These are phyloP conservation scores for Streptanthus diversifolius DNA, from an alignment of 345 rosid genomes.

Conservation along the genomic window DNA sequence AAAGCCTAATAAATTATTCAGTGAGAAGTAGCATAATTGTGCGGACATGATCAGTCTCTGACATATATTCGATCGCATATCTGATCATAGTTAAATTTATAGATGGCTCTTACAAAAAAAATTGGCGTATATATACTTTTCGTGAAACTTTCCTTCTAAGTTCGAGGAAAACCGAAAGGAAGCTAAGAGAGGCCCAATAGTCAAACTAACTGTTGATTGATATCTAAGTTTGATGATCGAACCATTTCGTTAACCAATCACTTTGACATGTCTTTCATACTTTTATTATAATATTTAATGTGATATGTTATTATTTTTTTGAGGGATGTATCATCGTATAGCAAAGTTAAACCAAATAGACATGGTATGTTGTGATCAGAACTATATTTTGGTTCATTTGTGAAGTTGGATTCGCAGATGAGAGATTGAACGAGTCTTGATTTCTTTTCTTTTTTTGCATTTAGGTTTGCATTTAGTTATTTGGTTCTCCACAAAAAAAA, in stretches of 20 bases:
- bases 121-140: not conserved
- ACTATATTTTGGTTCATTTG: not conserved
- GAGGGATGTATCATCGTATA: not conserved
- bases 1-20: not conserved
- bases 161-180: constrained; percentile 15
- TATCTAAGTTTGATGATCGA: constrained; percentile 17
- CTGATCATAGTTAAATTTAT: not conserved
- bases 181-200: constrained; percentile 16
- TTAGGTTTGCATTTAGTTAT: not conserved
- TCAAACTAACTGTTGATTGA: constrained; percentile 28
- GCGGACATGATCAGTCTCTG: constrained; percentile 4
- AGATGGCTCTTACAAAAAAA: not conserved
- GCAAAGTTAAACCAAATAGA: not conserved
- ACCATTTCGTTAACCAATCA: not conserved
- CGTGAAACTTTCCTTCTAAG: not conserved
- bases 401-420: not conserved
- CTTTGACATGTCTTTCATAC: not conserved
- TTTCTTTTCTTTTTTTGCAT: not conserved
- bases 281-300: not conserved
- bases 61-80: not conserved
- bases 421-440: not conserved
- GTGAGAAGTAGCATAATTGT: not conserved
- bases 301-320: not conserved
- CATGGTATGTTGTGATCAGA: not conserved
- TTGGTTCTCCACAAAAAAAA: too few species aligned